Base-by-base conservation (phyloP, 148 eudicot species). In the Camellia lanceoleosa region DNA sequence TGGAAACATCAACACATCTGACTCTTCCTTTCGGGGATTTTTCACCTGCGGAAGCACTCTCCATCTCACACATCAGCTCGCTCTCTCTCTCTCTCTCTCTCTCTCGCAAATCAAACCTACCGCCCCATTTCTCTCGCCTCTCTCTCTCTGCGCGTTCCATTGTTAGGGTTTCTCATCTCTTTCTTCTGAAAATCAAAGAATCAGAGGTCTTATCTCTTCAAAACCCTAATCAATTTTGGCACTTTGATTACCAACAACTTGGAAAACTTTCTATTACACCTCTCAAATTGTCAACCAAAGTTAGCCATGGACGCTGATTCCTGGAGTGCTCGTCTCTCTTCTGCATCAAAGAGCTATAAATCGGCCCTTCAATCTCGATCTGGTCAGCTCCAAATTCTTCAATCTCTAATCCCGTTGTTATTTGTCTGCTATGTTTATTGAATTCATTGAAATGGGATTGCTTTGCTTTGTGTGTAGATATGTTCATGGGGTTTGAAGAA, bases 401-500 rank as follows among this genome's bases (percentile, higher is more conserved):
- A 14, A 54, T 52, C 43, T 42, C 38, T 30, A 30, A 30, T 30
- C 38, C 38, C 38, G 1, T 30, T 30, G 38, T 30, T 49, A 49
- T 49, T 49, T 60, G 19, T 63, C 41, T 70, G n/a, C 4, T 75
- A 68, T 43, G n/a, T 56, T 77, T 74, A 12, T 71, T 61, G 82
- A 63, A 80, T 9, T 54, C 54, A 18, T 74, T 72, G 5, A 68
- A 5, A 69, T 54, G 80, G 83, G 82, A 42, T 38, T 52, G 62
- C 38, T 30, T 30, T 30, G 71, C 76, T 49, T 49, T 7, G 52
- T 30, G 62, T 80, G 84, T 88, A 87, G 99, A 95, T 87, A 82
- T 92, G 84, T 89, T 92, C 58, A 81, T 90, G 92, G 98, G 94
- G 38, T 93, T 93, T 71, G 97, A 95, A 83, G 99, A 92, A 65